phyloP scores from a whole-genome alignment of 208 protist species.

The Lotmaria passim region DNA sequence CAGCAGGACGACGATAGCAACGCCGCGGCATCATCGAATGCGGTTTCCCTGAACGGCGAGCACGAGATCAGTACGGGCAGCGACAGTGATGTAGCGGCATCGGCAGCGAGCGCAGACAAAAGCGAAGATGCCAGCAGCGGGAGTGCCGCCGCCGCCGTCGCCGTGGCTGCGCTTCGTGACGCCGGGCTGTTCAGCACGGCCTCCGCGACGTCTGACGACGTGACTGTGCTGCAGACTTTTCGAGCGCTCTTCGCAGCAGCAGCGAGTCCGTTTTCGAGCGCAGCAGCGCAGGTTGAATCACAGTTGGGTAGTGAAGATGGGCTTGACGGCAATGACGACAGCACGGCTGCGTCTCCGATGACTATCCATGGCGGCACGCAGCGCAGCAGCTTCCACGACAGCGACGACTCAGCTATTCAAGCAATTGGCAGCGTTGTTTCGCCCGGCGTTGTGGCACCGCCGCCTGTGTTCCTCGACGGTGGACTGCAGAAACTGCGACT shows the following conservation, averaged over 20 bases:
- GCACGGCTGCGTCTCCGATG: not conserved
- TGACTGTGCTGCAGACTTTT: constrained; percentile 5
- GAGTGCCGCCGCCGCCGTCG: not conserved
- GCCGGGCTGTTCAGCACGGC: constrained; percentile 2
- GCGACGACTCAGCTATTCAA: too few relatives aligned
- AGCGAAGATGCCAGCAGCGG: too few relatives aligned
- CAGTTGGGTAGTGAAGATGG: not conserved
- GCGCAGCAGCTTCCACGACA: too few relatives aligned
- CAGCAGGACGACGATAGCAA: not conserved
- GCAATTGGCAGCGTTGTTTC: not conserved
- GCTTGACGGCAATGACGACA: not conserved
- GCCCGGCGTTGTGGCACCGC: not conserved
- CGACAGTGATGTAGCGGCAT: not conserved
- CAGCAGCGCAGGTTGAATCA: too few relatives aligned
- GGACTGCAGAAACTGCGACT: constrained; percentile 23
- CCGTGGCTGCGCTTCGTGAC: constrained; percentile 11
- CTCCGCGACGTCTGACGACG: not conserved
- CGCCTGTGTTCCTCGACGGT: constrained; percentile 24
- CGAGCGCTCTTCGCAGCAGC: constrained; percentile 3
- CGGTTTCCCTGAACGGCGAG: too few relatives aligned
- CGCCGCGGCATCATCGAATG: too few relatives aligned
- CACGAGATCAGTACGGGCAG: not conserved
- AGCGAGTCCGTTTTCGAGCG: too few relatives aligned
- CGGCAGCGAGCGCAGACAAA: too few relatives aligned
- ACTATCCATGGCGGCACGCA: not conserved